These are phyloP conservation scores for Staphylotrichum longicolle DNA, from an alignment of 495 filamentous ascomycete genomes.

Conservation along the genomic window DNA sequence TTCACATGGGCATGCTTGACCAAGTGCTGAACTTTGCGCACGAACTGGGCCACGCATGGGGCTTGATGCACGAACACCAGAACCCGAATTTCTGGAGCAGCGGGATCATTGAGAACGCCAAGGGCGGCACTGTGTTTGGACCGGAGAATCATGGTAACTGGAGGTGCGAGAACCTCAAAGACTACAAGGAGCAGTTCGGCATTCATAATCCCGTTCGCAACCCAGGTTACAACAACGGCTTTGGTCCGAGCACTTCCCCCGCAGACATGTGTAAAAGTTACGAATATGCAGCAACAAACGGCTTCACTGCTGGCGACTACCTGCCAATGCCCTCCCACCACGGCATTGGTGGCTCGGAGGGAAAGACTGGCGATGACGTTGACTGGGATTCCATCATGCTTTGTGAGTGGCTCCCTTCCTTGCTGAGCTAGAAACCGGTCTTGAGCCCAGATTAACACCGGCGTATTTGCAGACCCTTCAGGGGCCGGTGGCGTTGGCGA, in stretches of 20 bases:
- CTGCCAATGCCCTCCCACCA: constrained; percentile 12
- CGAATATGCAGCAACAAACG: too few relatives aligned
- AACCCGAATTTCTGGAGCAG: constrained; percentile 16
- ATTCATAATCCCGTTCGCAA: too few relatives aligned
- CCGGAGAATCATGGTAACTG: constrained; percentile 10
- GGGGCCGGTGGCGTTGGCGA: too few relatives aligned
- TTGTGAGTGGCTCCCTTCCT: background rate
- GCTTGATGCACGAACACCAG: constrained; percentile 25
- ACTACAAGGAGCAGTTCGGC: constrained; percentile 5
- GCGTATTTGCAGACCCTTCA: too few relatives aligned
- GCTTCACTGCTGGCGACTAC: constrained; percentile 14
- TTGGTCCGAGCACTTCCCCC: too few relatives aligned
- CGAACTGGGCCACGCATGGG: constrained; percentile 27
- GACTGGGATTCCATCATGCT: constrained; percentile 28
- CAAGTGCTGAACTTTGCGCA: constrained; percentile 20
- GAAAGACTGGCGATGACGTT: background rate
- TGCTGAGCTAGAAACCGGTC: too few relatives aligned
- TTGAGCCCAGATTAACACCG: too few relatives aligned
- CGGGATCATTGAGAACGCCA: background rate
- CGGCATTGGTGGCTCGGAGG: background rate
- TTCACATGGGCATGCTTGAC: constrained; percentile 14
- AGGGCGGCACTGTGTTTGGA: background rate
- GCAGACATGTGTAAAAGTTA: too few relatives aligned
- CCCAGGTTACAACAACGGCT: too few relatives aligned
- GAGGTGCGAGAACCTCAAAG: constrained; percentile 7